Conservation (phyloP, 257 asterid genomes). For the Cinchona pubescens region DNA sequence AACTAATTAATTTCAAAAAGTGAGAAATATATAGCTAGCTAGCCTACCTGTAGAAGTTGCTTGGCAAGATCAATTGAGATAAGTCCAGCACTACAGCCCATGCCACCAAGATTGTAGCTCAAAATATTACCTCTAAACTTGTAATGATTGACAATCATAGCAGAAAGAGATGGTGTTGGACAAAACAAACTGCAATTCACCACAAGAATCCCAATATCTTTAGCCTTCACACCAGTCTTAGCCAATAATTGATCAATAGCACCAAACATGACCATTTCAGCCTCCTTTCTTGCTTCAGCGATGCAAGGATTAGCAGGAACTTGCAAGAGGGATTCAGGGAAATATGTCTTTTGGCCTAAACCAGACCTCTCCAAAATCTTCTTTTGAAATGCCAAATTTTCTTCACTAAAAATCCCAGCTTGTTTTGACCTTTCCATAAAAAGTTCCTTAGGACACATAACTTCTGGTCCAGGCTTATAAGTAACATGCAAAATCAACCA, state of each 20-base stretch:
- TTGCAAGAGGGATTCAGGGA: constrained; percentile 47
- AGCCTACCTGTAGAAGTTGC: constrained; percentile 60
- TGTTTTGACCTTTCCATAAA: constrained; percentile 45
- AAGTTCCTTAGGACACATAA: constrained; percentile 49
- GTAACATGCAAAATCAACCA: constrained; percentile 68
- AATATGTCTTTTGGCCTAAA: constrained; percentile 65
- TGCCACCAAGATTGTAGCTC: constrained; percentile 83
- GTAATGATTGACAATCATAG: constrained; percentile 70
- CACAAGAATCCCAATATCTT: constrained; percentile 68
- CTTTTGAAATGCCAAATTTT: constrained; percentile 54
- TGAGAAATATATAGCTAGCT: neutral
- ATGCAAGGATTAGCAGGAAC: constrained; percentile 52
- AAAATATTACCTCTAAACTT: constrained; percentile 65
- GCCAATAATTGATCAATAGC: constrained; percentile 59
- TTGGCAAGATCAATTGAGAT: constrained; percentile 82
- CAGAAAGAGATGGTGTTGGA: constrained; percentile 73
- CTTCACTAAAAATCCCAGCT: constrained; percentile 44
- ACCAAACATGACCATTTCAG: constrained; percentile 72
- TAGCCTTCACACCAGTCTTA: constrained; percentile 60
- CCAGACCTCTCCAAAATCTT: constrained; percentile 65
- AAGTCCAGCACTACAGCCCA: constrained; percentile 89
- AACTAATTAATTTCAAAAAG: constrained; percentile 3
- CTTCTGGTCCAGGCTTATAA: constrained; percentile 48
- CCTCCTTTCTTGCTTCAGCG: constrained; percentile 62
- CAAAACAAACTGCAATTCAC: constrained; percentile 72